Conservation (phyloP, 1,139 yeast genomes). For the Casaregolazyma lundiana region DNA sequence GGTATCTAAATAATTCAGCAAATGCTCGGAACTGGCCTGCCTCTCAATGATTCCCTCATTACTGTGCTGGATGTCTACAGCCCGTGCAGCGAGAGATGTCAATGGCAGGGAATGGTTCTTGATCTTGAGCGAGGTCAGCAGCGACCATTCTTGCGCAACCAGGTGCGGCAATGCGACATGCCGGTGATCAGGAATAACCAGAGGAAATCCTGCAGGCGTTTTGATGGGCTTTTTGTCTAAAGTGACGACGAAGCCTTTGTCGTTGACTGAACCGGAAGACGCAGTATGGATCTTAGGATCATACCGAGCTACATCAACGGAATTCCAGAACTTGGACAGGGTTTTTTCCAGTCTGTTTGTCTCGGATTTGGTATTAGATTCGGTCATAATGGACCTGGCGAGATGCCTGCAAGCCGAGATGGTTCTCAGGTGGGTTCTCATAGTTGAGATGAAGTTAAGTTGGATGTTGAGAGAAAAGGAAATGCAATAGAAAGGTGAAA, state of each 20-base stretch:
- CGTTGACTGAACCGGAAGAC: slow-evolving; percentile 19
- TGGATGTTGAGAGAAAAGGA: no score
- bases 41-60: slow-evolving; percentile 24
- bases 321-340: slow-evolving; percentile 78
- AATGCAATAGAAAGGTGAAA: no score
- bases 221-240: slow-evolving; percentile 72
- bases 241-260: slow-evolving; percentile 47
- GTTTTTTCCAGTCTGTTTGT: slow-evolving; percentile 71
- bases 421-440: no score
- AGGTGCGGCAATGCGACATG: slow-evolving; percentile 56
- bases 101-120: slow-evolving; percentile 80
- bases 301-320: slow-evolving; percentile 47
- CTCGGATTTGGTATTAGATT: slow-evolving; percentile 39
- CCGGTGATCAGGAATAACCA: slow-evolving; percentile 60
- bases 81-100: slow-evolving; percentile 81
- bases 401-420: no score
- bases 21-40: slow-evolving; percentile 25
- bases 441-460: no score
- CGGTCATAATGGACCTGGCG: slow-evolving; percentile 13
- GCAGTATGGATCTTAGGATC: slow-evolving; percentile 4
- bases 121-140: slow-evolving; percentile 63
- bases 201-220: slow-evolving; percentile 75
- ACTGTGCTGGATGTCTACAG: slow-evolving; percentile 52
- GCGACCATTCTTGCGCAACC: slow-evolving; percentile 85
- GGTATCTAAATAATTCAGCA: slow-evolving; percentile 84